Percentiles rank a stretch among this genome's conserved stretches.
Conservation (phyloP, 345 rosid species). For the Chamaenerion angustifolium region DNA sequence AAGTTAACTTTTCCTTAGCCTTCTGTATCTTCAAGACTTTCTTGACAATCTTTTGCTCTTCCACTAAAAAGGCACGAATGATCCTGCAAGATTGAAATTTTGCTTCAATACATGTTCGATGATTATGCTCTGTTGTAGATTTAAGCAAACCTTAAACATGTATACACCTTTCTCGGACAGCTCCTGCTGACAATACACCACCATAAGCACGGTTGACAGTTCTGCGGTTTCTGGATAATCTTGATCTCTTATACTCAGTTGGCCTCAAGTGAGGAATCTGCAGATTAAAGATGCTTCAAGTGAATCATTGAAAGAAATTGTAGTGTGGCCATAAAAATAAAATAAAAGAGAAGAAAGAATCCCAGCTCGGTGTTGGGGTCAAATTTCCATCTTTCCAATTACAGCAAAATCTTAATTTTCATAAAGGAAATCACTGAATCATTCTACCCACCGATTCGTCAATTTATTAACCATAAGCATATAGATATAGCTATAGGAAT, state of each 20-base stretch:
- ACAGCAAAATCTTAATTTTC: too few species aligned
- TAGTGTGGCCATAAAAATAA: neutral
- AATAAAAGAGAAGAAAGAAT: neutral
- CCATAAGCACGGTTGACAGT: constrained; percentile 88
- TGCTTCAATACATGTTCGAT: neutral
- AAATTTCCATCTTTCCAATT: neutral
- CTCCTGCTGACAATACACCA: constrained; percentile 68
- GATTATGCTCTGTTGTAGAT: neutral
- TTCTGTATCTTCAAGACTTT: constrained; percentile 66
- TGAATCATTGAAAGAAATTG: too few species aligned
- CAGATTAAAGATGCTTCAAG: neutral
- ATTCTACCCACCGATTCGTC: too few species aligned
- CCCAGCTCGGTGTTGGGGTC: neutral
- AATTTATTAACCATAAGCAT: too few species aligned
- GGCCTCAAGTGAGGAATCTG: constrained; percentile 92
- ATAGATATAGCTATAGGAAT: too few species aligned
- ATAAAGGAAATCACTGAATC: too few species aligned
- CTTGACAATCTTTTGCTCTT: constrained; percentile 80
- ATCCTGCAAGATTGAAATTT: constrained; percentile 22
- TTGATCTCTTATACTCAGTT: constrained; percentile 69
- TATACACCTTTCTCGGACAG: constrained; percentile 78
- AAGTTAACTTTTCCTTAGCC: constrained; percentile 48
- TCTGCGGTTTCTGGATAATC: constrained; percentile 59
- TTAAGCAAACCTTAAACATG: neutral
- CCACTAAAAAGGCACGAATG: constrained; percentile 63